Conservation (phyloP, 805 yeast genomes). For the Scheffersomyces amazonensis region DNA sequence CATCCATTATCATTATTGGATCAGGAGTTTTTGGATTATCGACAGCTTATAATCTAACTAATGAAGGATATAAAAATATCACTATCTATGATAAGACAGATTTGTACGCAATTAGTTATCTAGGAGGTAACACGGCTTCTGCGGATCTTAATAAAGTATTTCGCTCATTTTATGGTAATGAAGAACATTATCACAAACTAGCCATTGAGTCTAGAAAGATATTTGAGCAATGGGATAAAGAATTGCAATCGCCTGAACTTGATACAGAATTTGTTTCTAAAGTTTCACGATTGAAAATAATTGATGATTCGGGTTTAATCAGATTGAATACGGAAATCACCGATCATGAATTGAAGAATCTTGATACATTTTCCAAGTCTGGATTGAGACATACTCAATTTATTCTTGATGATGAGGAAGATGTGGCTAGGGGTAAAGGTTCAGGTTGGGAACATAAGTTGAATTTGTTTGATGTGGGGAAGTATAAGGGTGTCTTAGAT, state of each 20-base stretch:
- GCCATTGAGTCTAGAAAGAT: constrained; percentile 13
- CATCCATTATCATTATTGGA: constrained; percentile 44
- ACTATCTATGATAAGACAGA: constrained; percentile 32
- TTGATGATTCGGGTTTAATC: constrained; percentile 24
- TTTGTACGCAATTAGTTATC: not conserved
- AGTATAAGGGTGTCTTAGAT: constrained; percentile 23
- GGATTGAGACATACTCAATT: constrained; percentile 22
- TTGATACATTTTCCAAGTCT: constrained; percentile 16
- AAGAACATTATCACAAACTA: constrained; percentile 26
- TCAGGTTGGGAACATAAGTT: constrained; percentile 21
- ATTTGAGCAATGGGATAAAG: constrained; percentile 18
- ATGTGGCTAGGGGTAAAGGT: constrained; percentile 24
- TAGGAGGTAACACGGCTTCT: constrained; percentile 40
- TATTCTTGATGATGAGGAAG: constrained; percentile 20
- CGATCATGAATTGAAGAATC: constrained; percentile 13
- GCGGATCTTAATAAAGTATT: constrained; percentile 39
- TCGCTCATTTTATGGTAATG: constrained; percentile 33
- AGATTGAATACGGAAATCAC: constrained; percentile 18
- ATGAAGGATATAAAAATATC: constrained; percentile 32
- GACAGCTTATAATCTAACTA: constrained; percentile 41
- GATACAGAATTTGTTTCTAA: constrained; percentile 15
- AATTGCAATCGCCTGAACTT: constrained; percentile 15
- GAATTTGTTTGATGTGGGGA: constrained; percentile 10
- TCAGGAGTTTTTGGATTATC: constrained; percentile 56
- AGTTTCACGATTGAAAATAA: constrained; percentile 14